Percentiles rank a stretch among this genome's conserved stretches.
Evolutionary conservation across 352 stramenopile species (phyloP).

Genomic region (Phytophthora pisi): DNA sequence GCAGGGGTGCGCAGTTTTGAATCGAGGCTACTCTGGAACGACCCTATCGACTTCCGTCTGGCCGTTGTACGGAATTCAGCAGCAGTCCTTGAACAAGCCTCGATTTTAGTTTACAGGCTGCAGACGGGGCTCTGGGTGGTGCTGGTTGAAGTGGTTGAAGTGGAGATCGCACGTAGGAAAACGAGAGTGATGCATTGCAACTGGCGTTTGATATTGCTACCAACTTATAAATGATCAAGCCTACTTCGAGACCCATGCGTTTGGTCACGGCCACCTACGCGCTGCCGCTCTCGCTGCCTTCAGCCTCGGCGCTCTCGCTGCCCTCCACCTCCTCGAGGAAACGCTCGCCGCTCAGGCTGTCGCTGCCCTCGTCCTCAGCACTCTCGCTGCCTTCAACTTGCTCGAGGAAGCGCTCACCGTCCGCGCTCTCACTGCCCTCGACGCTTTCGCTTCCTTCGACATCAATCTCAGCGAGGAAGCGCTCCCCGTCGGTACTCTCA

Average conservation of each 20-base stretch:
- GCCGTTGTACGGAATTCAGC: background rate
- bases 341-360: background rate
- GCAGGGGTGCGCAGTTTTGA: too few relatives aligned
- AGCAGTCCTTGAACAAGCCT: too few relatives aligned
- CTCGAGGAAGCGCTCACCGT: background rate
- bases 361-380: background rate
- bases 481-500: background rate
- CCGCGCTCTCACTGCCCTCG: background rate
- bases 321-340: background rate
- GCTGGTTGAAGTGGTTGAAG: background rate
- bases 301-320: background rate
- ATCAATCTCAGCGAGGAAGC: constrained; percentile 4
- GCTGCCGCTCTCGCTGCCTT: constrained; percentile 1
- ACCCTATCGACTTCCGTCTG: background rate
- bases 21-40: too few relatives aligned
- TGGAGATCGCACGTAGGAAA: background rate
- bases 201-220: background rate
- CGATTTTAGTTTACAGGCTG: background rate
- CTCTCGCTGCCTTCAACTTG: background rate
- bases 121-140: background rate
- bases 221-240: background rate
- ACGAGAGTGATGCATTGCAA: background rate
- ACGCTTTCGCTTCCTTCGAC: constrained; percentile 2
- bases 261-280: background rate
- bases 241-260: background rate